A percentile compares a stretch with the other conserved stretches of the same genome.
Evolutionary conservation across 495 filamentous ascomycete species (phyloP).

Genomic region (Cryomyces antarcticus): DNA sequence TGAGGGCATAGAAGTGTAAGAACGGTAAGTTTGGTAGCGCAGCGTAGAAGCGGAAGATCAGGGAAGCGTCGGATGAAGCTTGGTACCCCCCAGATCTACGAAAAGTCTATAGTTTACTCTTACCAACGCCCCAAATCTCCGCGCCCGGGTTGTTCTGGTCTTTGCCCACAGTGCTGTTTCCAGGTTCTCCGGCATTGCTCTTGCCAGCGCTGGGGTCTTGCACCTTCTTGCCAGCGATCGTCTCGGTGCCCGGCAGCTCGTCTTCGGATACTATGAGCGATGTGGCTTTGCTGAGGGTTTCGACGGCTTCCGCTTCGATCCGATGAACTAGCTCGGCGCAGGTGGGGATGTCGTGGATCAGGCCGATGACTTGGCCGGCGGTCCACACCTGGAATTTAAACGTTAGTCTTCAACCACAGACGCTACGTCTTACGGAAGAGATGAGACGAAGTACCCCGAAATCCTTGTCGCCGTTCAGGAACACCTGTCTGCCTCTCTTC

Average conservation of each 20-base stretch:
- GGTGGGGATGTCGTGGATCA: conserved; percentile 50
- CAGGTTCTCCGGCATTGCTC: conserved; percentile 1
- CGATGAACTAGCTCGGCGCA: conserved; percentile 34
- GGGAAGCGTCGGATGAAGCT: no score
- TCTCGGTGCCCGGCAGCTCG: conserved; percentile 9
- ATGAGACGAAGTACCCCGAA: conserved; percentile 47
- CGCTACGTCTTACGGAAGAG: not conserved
- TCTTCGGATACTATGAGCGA: conserved; percentile 14
- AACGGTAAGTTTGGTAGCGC: no score
- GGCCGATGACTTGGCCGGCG: conserved; percentile 47
- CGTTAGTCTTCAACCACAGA: not conserved
- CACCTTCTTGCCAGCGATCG: not conserved
- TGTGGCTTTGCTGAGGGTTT: conserved; percentile 16
- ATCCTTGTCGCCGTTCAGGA: conserved; percentile 77
- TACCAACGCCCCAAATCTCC: conserved; percentile 22
- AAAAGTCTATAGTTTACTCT: conserved; percentile 15
- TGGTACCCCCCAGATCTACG: no score
- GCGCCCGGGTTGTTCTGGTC: conserved; percentile 19
- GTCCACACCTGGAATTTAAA: conserved; percentile 36
- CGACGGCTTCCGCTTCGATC: conserved; percentile 45
- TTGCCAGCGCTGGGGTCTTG: not conserved
- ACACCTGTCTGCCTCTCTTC: conserved; percentile 78
- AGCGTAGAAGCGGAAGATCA: no score
- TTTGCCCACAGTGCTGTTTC: conserved; percentile 3
- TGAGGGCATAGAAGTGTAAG: no score